Base-by-base conservation (phyloP, 148 eudicot species). In the Dianthus caryophyllus region DNA sequence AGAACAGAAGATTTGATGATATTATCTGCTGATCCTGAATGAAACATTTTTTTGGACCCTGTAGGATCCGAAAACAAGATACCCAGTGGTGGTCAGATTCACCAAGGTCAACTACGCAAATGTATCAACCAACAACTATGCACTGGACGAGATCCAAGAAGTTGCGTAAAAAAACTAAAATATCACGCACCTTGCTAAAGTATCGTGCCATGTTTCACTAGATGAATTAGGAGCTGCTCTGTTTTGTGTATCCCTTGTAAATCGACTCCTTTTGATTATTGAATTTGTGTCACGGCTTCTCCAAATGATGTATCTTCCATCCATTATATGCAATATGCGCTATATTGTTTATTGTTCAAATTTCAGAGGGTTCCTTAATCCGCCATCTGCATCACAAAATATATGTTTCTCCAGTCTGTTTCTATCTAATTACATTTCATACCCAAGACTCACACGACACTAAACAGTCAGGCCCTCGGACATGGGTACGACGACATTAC, bases 101-200 rank as follows among this genome's bases (percentile, higher is more conserved):
- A 89, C 77, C 88, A 93, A 93, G 79, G 98, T 93, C 70, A 93
- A 93, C 44, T 93, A 93, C 59, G 96, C 96, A 0, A 87, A 85
- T 76, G 88, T 89, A 64, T 89, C 98, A 1, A 93, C 98, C 71
- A 93, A 89, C 94, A 93, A 93, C 87, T 93, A 87, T 36, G 98
- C 98, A 47, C 70, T 93, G 75, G 98, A 93, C 79, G 96, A 93
- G 87, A 81, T 93, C 65, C 77, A 84, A 80, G 89, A 87, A 80
- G 85, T 87, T 61, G 73, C 59, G 72, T 81, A 78, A 80, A n/a
- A 73, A 38, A 49, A 57, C 61, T 14, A 33, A 46, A 46, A n/a
- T 38, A 57, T 69, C 51, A 65, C 64, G 64, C 30, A 36, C 25
- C 27, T 55, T 68, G 31, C 47, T 26, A 41, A 56, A 62, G 69